Evolutionary conservation across 2,329 filamentous ascomycete genomes (phyloP), one percentile per base, ranked within the genome.

Genomic region (Pseudocercospora fuligena): DNA sequence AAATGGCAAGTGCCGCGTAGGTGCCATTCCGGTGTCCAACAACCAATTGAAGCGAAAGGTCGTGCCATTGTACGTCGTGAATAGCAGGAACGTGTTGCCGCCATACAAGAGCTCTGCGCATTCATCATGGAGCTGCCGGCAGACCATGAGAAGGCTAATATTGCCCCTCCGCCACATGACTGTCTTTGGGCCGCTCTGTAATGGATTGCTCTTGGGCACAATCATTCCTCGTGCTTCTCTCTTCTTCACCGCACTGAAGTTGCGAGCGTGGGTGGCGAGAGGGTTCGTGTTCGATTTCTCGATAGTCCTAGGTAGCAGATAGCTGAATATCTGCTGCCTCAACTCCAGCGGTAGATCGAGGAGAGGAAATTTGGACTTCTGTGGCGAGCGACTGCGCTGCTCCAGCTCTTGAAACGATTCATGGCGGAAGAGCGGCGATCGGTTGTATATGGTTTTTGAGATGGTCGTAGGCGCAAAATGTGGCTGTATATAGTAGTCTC

Each of bases 71-170:
- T 81, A 84, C 5, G 77, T 77, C 12, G 84, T 74, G 67, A 83
- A 80, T 2, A 85, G 68, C 21, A 82, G 77, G 71, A 85, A 85
- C 0, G 76, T 80, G 64, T 80, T 83, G 29, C 76, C 71, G 12
- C 82, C 81, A 64, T 85, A 85, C n/a, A 85, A 68, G 63, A 82
- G 70, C 23, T 80, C 78, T 5, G 78, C 78, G 57, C 79, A 80
- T 69, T 85, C 83, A 29, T 81, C 77, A 65, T 83, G 79, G 3
- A 85, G 67, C 60, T 82, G 80, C 23, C 73, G 75, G 64, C 75
- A 79, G 1, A 80, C 78, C 4, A 73, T 74, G 2, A 85, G 73
- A 2, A 85, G 64, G 3, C 70, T 73, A 0, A 77, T 81, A 66
- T 77, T 75, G 9, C 82, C 82, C 49, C 80, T 77, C 16, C 74